A percentile compares a stretch with the other conserved stretches of the same genome.
phyloP scores from a whole-genome alignment of 192 early-diverging fungal genomes.

The Backusella tuberculispora region DNA sequence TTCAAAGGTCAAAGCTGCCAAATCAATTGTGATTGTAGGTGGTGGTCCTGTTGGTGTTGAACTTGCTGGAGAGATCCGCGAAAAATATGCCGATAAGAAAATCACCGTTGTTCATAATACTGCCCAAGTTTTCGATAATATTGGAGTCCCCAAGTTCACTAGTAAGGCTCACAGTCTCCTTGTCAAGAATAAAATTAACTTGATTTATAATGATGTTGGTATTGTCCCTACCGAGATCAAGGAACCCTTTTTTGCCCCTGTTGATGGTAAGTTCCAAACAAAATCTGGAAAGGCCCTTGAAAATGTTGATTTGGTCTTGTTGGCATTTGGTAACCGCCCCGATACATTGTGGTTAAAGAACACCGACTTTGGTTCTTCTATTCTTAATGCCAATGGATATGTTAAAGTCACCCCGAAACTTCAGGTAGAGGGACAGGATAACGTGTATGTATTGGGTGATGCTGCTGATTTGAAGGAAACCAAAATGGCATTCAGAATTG shows the following conservation, averaged over 20 bases:
- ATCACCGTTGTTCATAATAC: constrained; percentile 50
- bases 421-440: constrained; percentile 30
- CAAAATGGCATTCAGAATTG: constrained; percentile 38
- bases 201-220: constrained; percentile 32
- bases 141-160: constrained; percentile 27
- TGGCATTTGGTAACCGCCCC: constrained; percentile 34
- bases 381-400: constrained; percentile 5
- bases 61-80: constrained; percentile 58
- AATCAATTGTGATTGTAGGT: constrained; percentile 58
- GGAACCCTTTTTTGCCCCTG: neutral
- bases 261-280: constrained; percentile 10
- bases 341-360: constrained; percentile 20
- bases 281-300: constrained; percentile 24
- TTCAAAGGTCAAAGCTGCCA: constrained; percentile 43
- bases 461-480: constrained; percentile 40
- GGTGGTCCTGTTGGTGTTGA: constrained; percentile 67
- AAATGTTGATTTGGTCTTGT: constrained; percentile 40
- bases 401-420: constrained; percentile 33
- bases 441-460: constrained; percentile 47
- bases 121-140: constrained; percentile 40
- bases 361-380: constrained; percentile 4
- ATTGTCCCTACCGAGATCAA: neutral
- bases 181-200: constrained; percentile 22
- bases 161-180: constrained; percentile 6
- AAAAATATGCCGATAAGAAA: constrained; percentile 43